Conservation (phyloP, 2,329 filamentous ascomycete genomes). For the Arthroderma sp. region DNA sequence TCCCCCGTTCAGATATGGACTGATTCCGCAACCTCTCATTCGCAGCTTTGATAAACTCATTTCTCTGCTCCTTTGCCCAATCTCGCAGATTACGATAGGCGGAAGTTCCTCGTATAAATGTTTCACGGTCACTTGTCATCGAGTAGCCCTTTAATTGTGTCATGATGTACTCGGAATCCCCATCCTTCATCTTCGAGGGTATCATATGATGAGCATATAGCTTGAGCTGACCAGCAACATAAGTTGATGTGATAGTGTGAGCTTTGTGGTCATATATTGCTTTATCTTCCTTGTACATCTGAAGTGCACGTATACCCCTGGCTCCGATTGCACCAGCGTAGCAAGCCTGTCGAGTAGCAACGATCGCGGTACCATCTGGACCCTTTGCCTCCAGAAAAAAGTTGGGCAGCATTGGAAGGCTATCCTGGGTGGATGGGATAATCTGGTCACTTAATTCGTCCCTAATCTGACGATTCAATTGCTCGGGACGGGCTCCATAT, state of each 20-base stretch:
- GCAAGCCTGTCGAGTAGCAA: conserved; percentile 23
- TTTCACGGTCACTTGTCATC: conserved; percentile 11
- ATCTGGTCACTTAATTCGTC: conserved; percentile 15
- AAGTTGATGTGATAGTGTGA: conserved; percentile 22
- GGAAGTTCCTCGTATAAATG: conserved; percentile 23
- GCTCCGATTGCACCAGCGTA: conserved; percentile 28
- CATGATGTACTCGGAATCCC: conserved; percentile 4
- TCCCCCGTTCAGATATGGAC: too few relatives aligned
- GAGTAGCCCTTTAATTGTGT: conserved; percentile 3
- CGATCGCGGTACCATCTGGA: conserved; percentile 18
- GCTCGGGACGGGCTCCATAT: conserved; percentile 18
- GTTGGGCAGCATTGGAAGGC: conserved; percentile 26
- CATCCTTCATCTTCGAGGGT: background rate
- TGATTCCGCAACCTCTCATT: conserved; percentile 11
- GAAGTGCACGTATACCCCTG: conserved; percentile 26
- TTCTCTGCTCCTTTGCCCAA: conserved; percentile 25
- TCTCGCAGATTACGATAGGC: conserved; percentile 31
- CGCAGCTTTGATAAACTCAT: conserved; percentile 21
- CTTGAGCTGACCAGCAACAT: conserved; percentile 5
- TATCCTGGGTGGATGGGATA: conserved; percentile 17
- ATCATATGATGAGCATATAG: conserved; percentile 2
- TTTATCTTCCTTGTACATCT: conserved; percentile 22
- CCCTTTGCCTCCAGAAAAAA: conserved; percentile 33
- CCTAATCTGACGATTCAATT: conserved; percentile 17
- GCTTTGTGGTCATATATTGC: conserved; percentile 27